Conservation (phyloP, 164 flowering plant genomes). For the Hamamelis virginiana region DNA sequence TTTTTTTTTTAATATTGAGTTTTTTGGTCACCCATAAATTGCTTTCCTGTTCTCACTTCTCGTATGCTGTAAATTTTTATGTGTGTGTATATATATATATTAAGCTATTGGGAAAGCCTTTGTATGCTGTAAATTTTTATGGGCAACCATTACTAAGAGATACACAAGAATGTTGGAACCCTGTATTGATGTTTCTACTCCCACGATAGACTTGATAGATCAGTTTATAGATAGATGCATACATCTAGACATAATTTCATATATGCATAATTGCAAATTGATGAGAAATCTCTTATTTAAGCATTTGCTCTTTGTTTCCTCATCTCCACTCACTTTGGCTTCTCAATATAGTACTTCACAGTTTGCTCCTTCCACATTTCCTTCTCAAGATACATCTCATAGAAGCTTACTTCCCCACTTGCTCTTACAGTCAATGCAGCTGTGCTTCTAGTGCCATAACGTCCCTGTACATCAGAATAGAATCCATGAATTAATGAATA, state of each 20-base stretch:
- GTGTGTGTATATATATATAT: too few relatives aligned
- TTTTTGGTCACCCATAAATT: background rate
- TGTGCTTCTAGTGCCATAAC: constrained; percentile 70
- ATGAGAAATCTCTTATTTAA: constrained; percentile 3
- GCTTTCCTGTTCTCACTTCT: background rate
- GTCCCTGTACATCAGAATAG: constrained; percentile 37
- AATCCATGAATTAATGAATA: too few relatives aligned
- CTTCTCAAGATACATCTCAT: constrained; percentile 64
- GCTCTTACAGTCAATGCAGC: constrained; percentile 43
- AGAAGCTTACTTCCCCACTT: constrained; percentile 50
- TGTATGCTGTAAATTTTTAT: background rate
- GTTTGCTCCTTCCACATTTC: constrained; percentile 53
- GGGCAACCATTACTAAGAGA: background rate
- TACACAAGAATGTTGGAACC: too few relatives aligned
- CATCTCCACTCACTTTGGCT: constrained; percentile 8
- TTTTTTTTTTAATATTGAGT: too few relatives aligned
- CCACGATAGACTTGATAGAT: background rate
- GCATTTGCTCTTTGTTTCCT: background rate
- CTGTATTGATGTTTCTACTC: background rate
- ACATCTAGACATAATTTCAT: background rate
- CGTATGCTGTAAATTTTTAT: background rate
- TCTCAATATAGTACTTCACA: constrained; percentile 33
- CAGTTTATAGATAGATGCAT: background rate
- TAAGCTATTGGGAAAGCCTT: background rate
- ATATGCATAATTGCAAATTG: background rate